Evolutionary conservation across 2,329 filamentous ascomycete genomes (phyloP).

Genomic region (Dothiorella sarmentorum): DNA sequence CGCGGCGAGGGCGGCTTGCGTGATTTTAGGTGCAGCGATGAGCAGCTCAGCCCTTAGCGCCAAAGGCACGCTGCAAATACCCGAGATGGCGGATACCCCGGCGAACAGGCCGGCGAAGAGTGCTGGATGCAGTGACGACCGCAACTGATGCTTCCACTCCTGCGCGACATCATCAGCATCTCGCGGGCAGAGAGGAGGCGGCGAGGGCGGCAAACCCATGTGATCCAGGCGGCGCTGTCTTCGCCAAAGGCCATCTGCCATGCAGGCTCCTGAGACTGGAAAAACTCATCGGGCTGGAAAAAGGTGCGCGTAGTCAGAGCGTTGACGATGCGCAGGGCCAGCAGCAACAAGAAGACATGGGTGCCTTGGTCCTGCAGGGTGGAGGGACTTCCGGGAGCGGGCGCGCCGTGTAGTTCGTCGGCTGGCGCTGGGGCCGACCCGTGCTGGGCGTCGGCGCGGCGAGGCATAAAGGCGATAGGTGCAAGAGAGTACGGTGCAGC

Average conservation of each 20-base stretch:
- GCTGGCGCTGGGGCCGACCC: conserved; percentile 6
- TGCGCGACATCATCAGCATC: conserved; percentile 37
- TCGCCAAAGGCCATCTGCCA: conserved; percentile 83
- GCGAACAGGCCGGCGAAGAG: conserved; percentile 78
- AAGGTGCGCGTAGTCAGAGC: conserved; percentile 78
- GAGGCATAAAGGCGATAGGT: conserved; percentile 2
- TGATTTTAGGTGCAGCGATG: conserved; percentile 66
- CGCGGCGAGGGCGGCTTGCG: conserved; percentile 76
- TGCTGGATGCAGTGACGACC: conserved; percentile 86
- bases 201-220: conserved; percentile 65
- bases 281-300: conserved; percentile 98
- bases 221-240: conserved; percentile 81
- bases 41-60: conserved; percentile 63
- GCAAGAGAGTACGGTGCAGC: not conserved
- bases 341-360: conserved; percentile 32
- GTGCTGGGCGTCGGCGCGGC: conserved; percentile 10
- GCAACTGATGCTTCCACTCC: conserved; percentile 89
- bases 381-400: conserved; percentile 5
- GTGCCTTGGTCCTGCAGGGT: not conserved
- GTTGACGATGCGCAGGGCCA: conserved; percentile 76
- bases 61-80: conserved; percentile 52
- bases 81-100: conserved; percentile 55
- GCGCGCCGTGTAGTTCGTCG: conserved; percentile 5
- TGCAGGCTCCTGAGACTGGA: conserved; percentile 90
- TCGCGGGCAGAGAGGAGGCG: not conserved